A percentile compares a stretch with the other conserved stretches of the same genome.
These are phyloP conservation scores for Leucocoprinus sp. DNA, from an alignment of 768 basidiomycete species.

Conservation along the genomic window DNA sequence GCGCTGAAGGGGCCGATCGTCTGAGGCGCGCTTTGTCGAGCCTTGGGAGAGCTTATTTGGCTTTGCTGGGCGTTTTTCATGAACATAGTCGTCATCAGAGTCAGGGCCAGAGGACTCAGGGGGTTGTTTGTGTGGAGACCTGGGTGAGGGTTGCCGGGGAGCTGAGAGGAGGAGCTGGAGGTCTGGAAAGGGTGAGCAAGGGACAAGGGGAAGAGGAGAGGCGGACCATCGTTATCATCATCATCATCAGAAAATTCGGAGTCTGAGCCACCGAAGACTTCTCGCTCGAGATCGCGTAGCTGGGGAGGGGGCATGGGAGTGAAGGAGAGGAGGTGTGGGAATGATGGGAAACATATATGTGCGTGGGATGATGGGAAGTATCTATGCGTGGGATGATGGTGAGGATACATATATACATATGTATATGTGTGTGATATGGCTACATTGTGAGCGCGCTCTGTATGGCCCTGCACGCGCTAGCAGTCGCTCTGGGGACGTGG, in stretches of 20 bases:
- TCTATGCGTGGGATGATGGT: too few relatives aligned
- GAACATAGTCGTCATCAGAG: slow-evolving; percentile 45
- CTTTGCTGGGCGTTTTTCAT: slow-evolving; percentile 26
- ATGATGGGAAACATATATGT: not conserved
- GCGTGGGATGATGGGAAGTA: slow-evolving; percentile 8
- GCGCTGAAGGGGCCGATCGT: slow-evolving; percentile 25
- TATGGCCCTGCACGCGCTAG: too few relatives aligned
- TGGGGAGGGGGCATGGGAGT: slow-evolving; percentile 4
- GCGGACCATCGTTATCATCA: slow-evolving; percentile 38
- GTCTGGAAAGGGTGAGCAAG: not conserved
- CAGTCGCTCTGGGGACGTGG: slow-evolving; percentile 15
- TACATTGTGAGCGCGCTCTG: too few relatives aligned
- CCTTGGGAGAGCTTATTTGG: slow-evolving; percentile 24
- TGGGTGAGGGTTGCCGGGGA: slow-evolving; percentile 24
- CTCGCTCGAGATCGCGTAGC: slow-evolving; percentile 44
- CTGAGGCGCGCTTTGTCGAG: slow-evolving; percentile 15
- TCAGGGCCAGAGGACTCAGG: slow-evolving; percentile 36
- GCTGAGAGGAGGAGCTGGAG: slow-evolving; percentile 31
- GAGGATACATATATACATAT: too few relatives aligned
- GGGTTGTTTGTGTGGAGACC: slow-evolving; percentile 21
- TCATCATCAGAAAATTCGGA: slow-evolving; percentile 79
- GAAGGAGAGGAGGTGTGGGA: not conserved
- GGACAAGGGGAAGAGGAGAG: not conserved
- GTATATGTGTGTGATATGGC: too few relatives aligned
- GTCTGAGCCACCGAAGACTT: slow-evolving; percentile 78